phyloP scores from a whole-genome alignment of 305 asterid genomes.

The Salvia sclarea region DNA sequence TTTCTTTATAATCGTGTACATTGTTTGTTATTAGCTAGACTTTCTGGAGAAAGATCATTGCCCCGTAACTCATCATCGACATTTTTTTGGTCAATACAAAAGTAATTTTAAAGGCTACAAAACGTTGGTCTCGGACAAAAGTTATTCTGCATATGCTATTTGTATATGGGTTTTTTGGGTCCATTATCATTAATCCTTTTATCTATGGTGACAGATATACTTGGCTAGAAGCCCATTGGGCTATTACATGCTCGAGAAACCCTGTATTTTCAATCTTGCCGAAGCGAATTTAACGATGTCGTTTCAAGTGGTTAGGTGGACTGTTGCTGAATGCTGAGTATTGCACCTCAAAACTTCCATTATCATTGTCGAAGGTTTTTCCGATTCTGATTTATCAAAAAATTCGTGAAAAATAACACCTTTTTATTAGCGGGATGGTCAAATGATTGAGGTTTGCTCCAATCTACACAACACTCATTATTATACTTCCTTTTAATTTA shows the following conservation, averaged over 20 bases:
- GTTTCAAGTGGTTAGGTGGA: slow-evolving; percentile 36
- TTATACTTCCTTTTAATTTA: background rate
- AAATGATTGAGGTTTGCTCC: slow-evolving; percentile 25
- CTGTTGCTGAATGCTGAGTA: slow-evolving; percentile 24
- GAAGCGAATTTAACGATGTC: slow-evolving; percentile 24
- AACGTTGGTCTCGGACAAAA: too few relatives aligned
- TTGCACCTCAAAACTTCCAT: slow-evolving; percentile 25
- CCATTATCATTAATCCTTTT: background rate
- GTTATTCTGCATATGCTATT: background rate
- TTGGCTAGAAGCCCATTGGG: background rate
- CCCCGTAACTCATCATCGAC: too few relatives aligned
- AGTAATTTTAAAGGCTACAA: too few relatives aligned
- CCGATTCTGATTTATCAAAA: slow-evolving; percentile 16
- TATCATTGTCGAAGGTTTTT: background rate
- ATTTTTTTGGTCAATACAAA: too few relatives aligned
- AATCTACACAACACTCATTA: too few relatives aligned
- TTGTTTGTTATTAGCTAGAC: too few relatives aligned
- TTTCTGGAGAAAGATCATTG: too few relatives aligned
- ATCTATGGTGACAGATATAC: background rate
- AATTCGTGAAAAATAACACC: background rate
- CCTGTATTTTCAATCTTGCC: background rate
- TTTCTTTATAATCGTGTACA: too few relatives aligned
- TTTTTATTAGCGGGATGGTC: slow-evolving; percentile 29
- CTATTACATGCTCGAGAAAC: slow-evolving; percentile 21
- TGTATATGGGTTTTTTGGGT: background rate